These are phyloP conservation scores for Podaxis sp. DNA, from an alignment of 768 basidiomycete species.

Conservation along the genomic window DNA sequence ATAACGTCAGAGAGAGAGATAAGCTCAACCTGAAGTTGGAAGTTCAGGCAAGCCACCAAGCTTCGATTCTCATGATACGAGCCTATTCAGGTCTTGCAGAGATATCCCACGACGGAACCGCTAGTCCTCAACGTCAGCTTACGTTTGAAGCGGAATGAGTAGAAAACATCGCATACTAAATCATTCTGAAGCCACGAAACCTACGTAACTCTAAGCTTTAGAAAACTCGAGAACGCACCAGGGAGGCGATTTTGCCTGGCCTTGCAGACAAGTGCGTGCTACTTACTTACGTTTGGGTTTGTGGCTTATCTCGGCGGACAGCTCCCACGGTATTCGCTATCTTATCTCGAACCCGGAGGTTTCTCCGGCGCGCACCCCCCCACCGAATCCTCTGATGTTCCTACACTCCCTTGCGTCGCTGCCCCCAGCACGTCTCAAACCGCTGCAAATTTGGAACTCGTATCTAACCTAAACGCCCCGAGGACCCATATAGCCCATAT, in stretches of 20 bases:
- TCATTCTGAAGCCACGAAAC: background rate
- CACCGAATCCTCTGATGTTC: background rate
- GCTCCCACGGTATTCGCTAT: slow-evolving; percentile 3
- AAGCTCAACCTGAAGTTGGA: background rate
- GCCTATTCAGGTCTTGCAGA: background rate
- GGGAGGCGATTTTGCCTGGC: background rate
- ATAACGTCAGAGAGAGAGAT: background rate
- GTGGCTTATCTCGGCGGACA: background rate
- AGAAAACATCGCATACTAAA: background rate
- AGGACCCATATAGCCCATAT: background rate
- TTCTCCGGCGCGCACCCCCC: slow-evolving; percentile 3
- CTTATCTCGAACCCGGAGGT: slow-evolving; percentile 4
- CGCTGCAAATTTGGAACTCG: background rate
- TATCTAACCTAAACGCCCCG: background rate
- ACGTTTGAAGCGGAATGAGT: background rate
- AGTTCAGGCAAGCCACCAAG: background rate
- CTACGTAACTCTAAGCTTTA: background rate
- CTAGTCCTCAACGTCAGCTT: background rate
- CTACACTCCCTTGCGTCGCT: background rate
- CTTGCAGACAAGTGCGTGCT: no score
- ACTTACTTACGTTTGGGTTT: background rate
- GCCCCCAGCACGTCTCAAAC: background rate
- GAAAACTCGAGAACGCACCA: background rate
- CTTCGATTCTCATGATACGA: slow-evolving; percentile 4
- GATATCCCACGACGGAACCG: slow-evolving; percentile 3